A percentile compares a stretch with the other conserved stretches of the same genome.
phyloP scores from a whole-genome alignment of 257 asterid genomes.

The Paulownia fortunei region DNA sequence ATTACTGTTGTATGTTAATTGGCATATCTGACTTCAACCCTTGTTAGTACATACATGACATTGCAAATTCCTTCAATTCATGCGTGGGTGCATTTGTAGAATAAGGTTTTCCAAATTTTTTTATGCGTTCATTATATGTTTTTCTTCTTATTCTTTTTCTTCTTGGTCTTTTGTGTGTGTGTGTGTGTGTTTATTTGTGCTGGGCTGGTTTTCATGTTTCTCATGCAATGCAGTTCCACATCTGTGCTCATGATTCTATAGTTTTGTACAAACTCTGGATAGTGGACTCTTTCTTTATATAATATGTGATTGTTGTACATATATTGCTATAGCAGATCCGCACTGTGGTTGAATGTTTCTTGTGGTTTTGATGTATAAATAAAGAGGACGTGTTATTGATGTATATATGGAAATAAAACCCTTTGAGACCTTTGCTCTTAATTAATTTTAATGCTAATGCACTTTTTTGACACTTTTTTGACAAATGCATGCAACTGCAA shows the following conservation, averaged over 20 bases:
- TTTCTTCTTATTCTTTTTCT: too few species aligned
- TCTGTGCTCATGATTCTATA: constrained; percentile 11
- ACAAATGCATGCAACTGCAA: constrained; percentile 9
- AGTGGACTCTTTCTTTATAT: not conserved
- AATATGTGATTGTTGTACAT: not conserved
- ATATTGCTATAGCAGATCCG: not conserved
- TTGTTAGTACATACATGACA: not conserved
- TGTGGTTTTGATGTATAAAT: not conserved
- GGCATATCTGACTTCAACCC: not conserved
- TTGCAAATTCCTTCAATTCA: not conserved
- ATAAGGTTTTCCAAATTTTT: not conserved
- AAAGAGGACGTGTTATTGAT: not conserved
- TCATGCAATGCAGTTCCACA: not conserved
- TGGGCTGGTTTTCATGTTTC: not conserved
- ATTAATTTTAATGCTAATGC: not conserved
- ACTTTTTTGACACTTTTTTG: not conserved
- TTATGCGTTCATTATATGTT: not conserved
- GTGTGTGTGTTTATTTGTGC: not conserved
- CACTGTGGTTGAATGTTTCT: not conserved
- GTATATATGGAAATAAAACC: not conserved
- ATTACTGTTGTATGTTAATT: not conserved
- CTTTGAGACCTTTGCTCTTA: not conserved
- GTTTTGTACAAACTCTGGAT: not conserved
- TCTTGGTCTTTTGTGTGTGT: not conserved
- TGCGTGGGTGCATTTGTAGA: not conserved